phyloP scores from a whole-genome alignment of 257 asterid genomes.

The Phtheirospermum japonicum region DNA sequence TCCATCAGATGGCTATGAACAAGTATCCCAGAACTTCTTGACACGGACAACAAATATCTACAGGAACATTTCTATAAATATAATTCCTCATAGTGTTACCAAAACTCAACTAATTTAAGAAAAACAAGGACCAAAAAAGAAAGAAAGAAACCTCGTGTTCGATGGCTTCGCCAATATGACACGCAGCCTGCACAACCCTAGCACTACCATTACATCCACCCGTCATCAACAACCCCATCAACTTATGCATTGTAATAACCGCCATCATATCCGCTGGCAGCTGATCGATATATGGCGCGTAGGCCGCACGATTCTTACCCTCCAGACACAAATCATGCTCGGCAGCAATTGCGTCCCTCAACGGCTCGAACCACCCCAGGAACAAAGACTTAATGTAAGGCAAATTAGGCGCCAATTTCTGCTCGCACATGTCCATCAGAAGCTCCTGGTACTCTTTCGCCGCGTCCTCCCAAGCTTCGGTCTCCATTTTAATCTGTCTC shows the following conservation, averaged over 20 bases:
- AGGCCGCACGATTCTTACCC: slow-evolving; percentile 47
- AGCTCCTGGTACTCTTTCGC: slow-evolving; percentile 89
- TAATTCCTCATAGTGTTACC: no score
- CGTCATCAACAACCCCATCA: slow-evolving; percentile 84
- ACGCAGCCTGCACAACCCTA: slow-evolving; percentile 77
- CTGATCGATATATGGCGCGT: slow-evolving; percentile 58
- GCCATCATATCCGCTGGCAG: slow-evolving; percentile 98
- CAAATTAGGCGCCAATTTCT: slow-evolving; percentile 87
- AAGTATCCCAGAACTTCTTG: background rate
- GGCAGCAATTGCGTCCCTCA: slow-evolving; percentile 77
- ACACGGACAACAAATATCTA: no score
- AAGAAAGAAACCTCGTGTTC: slow-evolving; percentile 98
- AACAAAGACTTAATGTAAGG: slow-evolving; percentile 87
- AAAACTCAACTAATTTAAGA: no score
- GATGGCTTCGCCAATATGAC: slow-evolving; percentile 79
- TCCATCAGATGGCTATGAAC: background rate
- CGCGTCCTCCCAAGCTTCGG: slow-evolving; percentile 91
- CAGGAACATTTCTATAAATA: no score
- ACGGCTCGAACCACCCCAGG: slow-evolving; percentile 95
- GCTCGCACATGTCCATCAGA: slow-evolving; percentile 87
- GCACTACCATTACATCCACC: slow-evolving; percentile 76
- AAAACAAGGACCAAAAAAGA: no score
- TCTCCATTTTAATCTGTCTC: slow-evolving; percentile 79
- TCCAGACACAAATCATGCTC: slow-evolving; percentile 63
- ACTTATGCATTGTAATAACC: slow-evolving; percentile 90